Evolutionary conservation across 2,329 filamentous ascomycete species (phyloP), one percentile per base, ranked within the genome.

Genomic region (Pseudocercospora vitis): DNA sequence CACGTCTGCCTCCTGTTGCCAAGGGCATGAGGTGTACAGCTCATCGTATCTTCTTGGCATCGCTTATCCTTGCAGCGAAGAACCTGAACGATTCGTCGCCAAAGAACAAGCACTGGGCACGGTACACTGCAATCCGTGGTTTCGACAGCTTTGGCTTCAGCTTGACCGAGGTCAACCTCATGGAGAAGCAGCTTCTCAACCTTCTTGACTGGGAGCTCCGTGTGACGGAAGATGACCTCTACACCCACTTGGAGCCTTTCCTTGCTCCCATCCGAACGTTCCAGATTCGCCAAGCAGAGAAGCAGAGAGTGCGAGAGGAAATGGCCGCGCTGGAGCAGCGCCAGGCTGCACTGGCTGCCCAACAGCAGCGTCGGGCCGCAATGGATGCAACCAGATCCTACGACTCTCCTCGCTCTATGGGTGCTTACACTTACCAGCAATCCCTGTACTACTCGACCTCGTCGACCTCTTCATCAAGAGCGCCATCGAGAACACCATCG

Each of bases 31-130:
- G 88, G 65, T 97, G 94, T 80, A 97, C 94, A 19, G 90, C 92
- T 42, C 94, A 99, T 78, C 88, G 94, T 66, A 97, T 99, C 80
- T 97, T 99, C 77, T 82, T 99, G 45, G 92, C 89, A 35, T 79
- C 88, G 12, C 84, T 92, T 62, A 94, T 94, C 68, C 77, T 86
- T 46, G 85, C 94, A 1, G 92, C 94, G 65, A 99, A 99, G 85
- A 96, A 96, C 73, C 82, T 97, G 64, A 97, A 99, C 73, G 94
- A 97, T 79, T 96, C 91, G 57, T 96, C 91, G 9, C 94, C 94
- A 59, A 97, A 97, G 85, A 99, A 99, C 83, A 97, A 97, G 85
- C 94, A 99, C 81, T 99, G 94, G 94, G 91, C 94, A 61, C 87
- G 85, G 67, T 99, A 97, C 79, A 95, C 88, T 56, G 77, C 86